Conservation (phyloP, 2,329 filamentous ascomycete species). For the Cytospora schulzeri region DNA sequence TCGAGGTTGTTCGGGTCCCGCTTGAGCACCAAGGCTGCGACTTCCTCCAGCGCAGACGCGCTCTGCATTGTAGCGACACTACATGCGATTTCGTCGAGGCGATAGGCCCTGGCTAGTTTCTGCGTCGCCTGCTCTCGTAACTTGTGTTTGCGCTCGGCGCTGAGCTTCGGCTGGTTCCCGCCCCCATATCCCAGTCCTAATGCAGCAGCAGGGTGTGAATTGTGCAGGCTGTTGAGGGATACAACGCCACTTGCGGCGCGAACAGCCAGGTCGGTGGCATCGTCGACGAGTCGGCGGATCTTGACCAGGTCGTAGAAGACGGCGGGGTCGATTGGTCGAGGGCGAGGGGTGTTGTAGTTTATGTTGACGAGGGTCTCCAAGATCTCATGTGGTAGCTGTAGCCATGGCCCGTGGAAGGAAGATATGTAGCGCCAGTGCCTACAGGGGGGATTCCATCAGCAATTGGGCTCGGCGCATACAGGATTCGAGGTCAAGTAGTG, state of each 20-base stretch:
- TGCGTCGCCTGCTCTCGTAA: conserved; percentile 81
- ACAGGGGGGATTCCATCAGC: conserved; percentile 11
- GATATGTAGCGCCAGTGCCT: conserved; percentile 88
- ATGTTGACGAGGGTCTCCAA: conserved; percentile 77
- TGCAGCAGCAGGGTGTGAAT: conserved; percentile 48
- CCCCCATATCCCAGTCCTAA: conserved; percentile 59
- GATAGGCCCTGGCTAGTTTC: conserved; percentile 76
- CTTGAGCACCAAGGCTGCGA: conserved; percentile 72
- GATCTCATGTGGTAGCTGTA: conserved; percentile 76
- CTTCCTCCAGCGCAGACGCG: conserved; percentile 74
- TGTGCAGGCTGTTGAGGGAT: conserved; percentile 61
- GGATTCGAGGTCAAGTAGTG: background rate
- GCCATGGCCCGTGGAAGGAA: conserved; percentile 81
- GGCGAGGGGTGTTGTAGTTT: conserved; percentile 76
- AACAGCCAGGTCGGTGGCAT: conserved; percentile 76
- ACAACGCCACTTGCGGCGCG: conserved; percentile 75
- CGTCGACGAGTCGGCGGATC: conserved; percentile 77
- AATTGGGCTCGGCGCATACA: conserved; percentile 3
- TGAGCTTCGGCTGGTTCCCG: conserved; percentile 64
- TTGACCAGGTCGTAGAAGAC: conserved; percentile 84
- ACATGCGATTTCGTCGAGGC: conserved; percentile 79
- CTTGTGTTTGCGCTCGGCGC: conserved; percentile 73
- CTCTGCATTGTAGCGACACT: conserved; percentile 85
- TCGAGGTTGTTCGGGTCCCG: conserved; percentile 68
- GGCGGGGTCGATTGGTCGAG: conserved; percentile 75